Percentiles rank a stretch among this genome's conserved stretches.
Conservation (phyloP, 768 basidiomycete species). For the Tephrocybe rancida region DNA sequence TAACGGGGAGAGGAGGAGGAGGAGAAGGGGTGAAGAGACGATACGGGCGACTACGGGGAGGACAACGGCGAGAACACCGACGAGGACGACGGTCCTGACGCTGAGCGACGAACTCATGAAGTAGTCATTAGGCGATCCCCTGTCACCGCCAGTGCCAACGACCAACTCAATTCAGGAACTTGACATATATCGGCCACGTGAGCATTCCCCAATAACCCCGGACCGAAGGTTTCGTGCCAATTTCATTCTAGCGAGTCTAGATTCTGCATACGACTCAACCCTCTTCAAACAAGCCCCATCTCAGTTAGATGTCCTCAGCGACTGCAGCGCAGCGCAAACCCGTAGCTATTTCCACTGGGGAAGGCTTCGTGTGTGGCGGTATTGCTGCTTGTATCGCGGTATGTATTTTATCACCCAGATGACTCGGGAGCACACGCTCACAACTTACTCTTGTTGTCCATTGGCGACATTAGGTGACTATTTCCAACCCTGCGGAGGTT, state of each 20-base stretch:
- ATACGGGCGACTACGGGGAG: constrained; percentile 58
- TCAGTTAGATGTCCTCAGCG: constrained; percentile 16
- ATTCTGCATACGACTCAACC: too few relatives aligned
- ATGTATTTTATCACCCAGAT: constrained; percentile 26
- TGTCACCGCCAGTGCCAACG: not conserved
- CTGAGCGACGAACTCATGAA: constrained; percentile 43
- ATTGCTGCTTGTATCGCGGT: constrained; percentile 92
- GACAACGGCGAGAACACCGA: constrained; percentile 58
- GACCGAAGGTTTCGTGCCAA: not conserved
- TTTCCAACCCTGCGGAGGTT: constrained; percentile 82
- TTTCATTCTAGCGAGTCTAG: too few relatives aligned
- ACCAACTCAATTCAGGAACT: not conserved
- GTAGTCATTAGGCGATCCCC: constrained; percentile 8
- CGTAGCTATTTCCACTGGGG: constrained; percentile 59
- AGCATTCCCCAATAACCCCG: constrained; percentile 2
- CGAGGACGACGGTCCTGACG: constrained; percentile 53
- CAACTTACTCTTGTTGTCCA: not conserved
- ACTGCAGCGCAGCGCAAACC: constrained; percentile 15
- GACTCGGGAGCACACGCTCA: constrained; percentile 6
- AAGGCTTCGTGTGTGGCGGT: constrained; percentile 89
- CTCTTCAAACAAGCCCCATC: not conserved
- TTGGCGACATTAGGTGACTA: constrained; percentile 58
- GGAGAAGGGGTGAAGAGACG: constrained; percentile 64
- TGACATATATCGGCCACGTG: constrained; percentile 10
- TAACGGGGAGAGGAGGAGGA: constrained; percentile 66